Evolutionary conservation across 495 filamentous ascomycete species (phyloP).

Genomic region (Terfezia claveryi): DNA sequence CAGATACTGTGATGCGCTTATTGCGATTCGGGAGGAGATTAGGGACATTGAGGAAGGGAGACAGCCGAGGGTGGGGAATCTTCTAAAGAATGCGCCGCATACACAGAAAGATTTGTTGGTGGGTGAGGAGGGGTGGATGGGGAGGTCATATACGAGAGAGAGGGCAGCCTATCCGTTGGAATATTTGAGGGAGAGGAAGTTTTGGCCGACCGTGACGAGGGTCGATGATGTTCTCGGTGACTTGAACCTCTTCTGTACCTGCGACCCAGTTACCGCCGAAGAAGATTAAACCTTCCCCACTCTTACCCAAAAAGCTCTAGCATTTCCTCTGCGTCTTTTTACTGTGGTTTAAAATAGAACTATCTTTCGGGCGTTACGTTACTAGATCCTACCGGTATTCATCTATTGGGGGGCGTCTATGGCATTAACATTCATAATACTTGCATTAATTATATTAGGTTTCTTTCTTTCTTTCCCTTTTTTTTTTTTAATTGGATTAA

Average conservation of each 20-base stretch:
- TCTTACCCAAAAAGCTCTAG: background rate
- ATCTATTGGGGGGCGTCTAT: constrained; percentile 12
- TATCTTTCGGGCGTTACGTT: background rate
- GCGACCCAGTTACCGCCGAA: constrained; percentile 55
- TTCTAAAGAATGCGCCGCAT: constrained; percentile 84
- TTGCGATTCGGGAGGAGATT: constrained; percentile 76
- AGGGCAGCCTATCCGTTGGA: constrained; percentile 72
- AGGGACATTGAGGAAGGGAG: constrained; percentile 60
- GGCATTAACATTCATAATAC: background rate
- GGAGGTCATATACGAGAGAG: constrained; percentile 57
- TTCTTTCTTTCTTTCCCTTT: constrained; percentile 2
- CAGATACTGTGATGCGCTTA: constrained; percentile 80
- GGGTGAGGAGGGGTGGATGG: constrained; percentile 39
- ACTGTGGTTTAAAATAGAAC: background rate
- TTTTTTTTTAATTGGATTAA: background rate
- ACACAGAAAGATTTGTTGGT: constrained; percentile 57
- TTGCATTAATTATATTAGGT: constrained; percentile 10
- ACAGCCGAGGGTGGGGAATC: constrained; percentile 59
- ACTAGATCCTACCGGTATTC: constrained; percentile 18
- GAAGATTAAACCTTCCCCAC: constrained; percentile 9
- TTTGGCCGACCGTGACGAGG: constrained; percentile 81
- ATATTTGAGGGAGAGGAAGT: constrained; percentile 87
- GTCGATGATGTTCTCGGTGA: constrained; percentile 86
- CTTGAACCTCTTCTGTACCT: constrained; percentile 87
- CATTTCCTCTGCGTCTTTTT: background rate